Percentiles rank a stretch among this genome's conserved stretches.
Conservation (phyloP, 495 filamentous ascomycete species). For the Amphirosellinia nigrospora region DNA sequence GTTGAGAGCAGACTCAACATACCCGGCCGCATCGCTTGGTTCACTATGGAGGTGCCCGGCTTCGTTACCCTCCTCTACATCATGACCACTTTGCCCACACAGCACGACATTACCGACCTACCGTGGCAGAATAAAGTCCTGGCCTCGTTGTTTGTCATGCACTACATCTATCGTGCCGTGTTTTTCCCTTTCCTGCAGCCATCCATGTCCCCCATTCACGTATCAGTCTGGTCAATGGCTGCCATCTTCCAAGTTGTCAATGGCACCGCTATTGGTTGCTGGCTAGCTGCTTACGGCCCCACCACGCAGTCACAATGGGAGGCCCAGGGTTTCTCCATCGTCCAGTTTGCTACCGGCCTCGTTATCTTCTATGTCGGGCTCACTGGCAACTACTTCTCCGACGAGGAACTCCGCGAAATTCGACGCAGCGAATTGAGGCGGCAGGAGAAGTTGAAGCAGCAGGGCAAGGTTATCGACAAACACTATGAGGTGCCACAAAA, state of each 20-base stretch:
- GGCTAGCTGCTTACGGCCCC: slow-evolving; percentile 79
- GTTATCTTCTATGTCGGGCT: slow-evolving; percentile 67
- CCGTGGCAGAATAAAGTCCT: slow-evolving; percentile 74
- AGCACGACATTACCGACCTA: slow-evolving; percentile 56
- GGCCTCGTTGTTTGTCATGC: slow-evolving; percentile 69
- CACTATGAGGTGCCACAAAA: slow-evolving; percentile 86
- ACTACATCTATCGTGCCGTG: slow-evolving; percentile 89
- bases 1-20: slow-evolving; percentile 74
- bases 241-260: slow-evolving; percentile 80
- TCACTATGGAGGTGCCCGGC: slow-evolving; percentile 81
- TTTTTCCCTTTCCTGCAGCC: slow-evolving; percentile 82
- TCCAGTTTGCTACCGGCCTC: slow-evolving; percentile 54
- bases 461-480: slow-evolving; percentile 67
- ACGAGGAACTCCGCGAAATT: slow-evolving; percentile 79
- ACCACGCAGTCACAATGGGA: slow-evolving; percentile 64
- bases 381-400: slow-evolving; percentile 80
- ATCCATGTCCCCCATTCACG: slow-evolving; percentile 87
- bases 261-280: slow-evolving; percentile 74
- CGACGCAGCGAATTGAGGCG: slow-evolving; percentile 63
- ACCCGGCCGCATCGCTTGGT: slow-evolving; percentile 87
- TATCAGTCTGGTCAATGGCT: slow-evolving; percentile 64
- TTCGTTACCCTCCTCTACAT: slow-evolving; percentile 79
- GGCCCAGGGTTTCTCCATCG: slow-evolving; percentile 47
- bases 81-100: slow-evolving; percentile 67
- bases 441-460: slow-evolving; percentile 46